These are phyloP conservation scores for Hirsutella rhossiliensis DNA, from an alignment of 2,329 filamentous ascomycete genomes.

Conservation along the genomic window DNA sequence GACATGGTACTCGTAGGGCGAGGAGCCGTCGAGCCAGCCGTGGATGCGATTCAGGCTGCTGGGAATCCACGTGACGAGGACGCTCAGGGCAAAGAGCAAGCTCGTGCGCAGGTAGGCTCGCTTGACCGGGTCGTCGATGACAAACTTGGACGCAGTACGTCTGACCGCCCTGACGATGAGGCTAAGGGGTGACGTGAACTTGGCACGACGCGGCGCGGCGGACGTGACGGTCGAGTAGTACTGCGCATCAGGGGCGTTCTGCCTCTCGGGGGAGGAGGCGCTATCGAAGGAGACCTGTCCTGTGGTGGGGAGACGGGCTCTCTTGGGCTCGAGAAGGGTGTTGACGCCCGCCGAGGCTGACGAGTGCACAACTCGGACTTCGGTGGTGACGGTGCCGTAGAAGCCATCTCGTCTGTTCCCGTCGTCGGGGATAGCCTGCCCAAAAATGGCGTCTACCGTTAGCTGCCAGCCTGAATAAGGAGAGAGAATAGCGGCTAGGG, in stretches of 20 bases:
- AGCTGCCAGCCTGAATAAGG: not conserved
- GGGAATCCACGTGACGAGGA: slow-evolving; percentile 50
- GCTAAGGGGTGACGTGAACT: slow-evolving; percentile 2
- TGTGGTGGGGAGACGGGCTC: slow-evolving; percentile 6
- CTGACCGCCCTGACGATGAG: slow-evolving; percentile 9
- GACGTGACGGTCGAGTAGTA: slow-evolving; percentile 23
- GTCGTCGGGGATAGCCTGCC: not conserved
- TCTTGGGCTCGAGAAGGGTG: slow-evolving; percentile 12
- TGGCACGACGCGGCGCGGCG: slow-evolving; percentile 1
- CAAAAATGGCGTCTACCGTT: not conserved
- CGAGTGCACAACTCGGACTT: slow-evolving; percentile 31
- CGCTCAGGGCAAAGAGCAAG: slow-evolving; percentile 48
- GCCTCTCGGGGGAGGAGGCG: slow-evolving; percentile 3
- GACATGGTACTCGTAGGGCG: slow-evolving; percentile 55
- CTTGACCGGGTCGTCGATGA: slow-evolving; percentile 41
- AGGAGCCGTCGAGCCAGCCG: slow-evolving; percentile 40
- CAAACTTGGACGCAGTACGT: slow-evolving; percentile 23
- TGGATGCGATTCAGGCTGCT: slow-evolving; percentile 67
- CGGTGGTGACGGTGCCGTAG: slow-evolving; percentile 40
- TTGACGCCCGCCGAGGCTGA: slow-evolving; percentile 5
- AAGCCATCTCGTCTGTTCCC: slow-evolving; percentile 13
- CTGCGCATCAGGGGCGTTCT: slow-evolving; percentile 11
- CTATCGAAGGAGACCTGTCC: slow-evolving; percentile 13
- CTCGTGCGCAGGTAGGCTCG: slow-evolving; percentile 48
- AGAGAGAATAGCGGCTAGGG: too few relatives aligned